phyloP scores from a whole-genome alignment of 129 eudicot genomes.

The Tanacetum coccineum region DNA sequence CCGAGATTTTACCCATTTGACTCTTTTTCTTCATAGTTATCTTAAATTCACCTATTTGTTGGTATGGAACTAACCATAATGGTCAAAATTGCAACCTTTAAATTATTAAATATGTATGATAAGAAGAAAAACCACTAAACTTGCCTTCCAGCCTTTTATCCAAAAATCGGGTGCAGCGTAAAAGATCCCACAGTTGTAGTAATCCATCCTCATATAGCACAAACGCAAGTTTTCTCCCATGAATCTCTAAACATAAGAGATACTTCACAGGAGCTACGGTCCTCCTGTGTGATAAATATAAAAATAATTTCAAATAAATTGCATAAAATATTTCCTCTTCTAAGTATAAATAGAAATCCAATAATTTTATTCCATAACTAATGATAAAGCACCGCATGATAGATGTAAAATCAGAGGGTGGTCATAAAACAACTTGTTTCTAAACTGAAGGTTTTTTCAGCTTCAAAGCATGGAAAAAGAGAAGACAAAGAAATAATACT shows the following conservation, averaged over 20 bases:
- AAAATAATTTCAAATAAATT: slow-evolving; percentile 9
- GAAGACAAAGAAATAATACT: background rate
- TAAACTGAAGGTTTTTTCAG: background rate
- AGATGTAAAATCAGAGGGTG: background rate
- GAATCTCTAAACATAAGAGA: slow-evolving; percentile 47
- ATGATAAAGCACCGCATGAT: background rate
- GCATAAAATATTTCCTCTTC: slow-evolving; percentile 3
- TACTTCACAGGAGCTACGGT: slow-evolving; percentile 60
- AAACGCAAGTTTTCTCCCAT: slow-evolving; percentile 54
- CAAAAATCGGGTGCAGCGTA: slow-evolving; percentile 47
- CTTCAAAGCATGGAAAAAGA: background rate
- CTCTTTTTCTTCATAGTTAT: no score
- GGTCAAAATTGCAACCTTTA: no score
- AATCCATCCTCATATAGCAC: slow-evolving; percentile 87
- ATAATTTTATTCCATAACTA: background rate
- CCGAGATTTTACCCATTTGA: no score
- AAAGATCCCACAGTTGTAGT: slow-evolving; percentile 77
- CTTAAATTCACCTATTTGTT: no score
- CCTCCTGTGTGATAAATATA: slow-evolving; percentile 44
- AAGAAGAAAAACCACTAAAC: slow-evolving; percentile 7
- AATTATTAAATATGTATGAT: background rate
- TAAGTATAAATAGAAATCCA: background rate
- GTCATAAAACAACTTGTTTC: slow-evolving; percentile 6
- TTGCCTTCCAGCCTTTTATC: slow-evolving; percentile 49
- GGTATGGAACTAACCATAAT: no score